Evolutionary conservation across 129 eudicot genomes (phyloP).

Genomic region (Silybum marianum): DNA sequence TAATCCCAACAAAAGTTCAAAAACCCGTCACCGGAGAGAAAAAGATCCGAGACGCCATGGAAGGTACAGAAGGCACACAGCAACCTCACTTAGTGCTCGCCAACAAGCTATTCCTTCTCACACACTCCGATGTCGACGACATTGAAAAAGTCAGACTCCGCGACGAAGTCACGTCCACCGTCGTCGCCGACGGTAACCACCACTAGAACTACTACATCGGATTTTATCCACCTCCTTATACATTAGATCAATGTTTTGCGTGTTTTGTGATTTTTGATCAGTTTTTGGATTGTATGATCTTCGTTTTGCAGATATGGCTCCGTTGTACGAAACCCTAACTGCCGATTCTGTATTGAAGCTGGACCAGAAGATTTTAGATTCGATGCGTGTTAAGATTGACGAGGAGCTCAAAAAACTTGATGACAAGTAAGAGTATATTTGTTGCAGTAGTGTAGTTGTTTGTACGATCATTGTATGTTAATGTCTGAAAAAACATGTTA

Average conservation of each 20-base stretch:
- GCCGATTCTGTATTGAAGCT: slow-evolving; percentile 36
- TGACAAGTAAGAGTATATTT: slow-evolving; percentile 52
- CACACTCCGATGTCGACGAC: slow-evolving; percentile 72
- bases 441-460: background rate
- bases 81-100: slow-evolving; percentile 80
- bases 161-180: slow-evolving; percentile 63
- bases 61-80: slow-evolving; percentile 68
- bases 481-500: background rate
- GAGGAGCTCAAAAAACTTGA: slow-evolving; percentile 62
- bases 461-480: background rate
- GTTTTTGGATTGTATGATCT: background rate
- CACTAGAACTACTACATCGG: background rate
- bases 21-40: background rate
- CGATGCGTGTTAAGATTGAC: slow-evolving; percentile 56
- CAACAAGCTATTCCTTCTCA: slow-evolving; percentile 74
- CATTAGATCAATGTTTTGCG: background rate
- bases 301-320: slow-evolving; percentile 51
- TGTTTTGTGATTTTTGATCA: background rate
- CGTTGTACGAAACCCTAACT: slow-evolving; percentile 57
- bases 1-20: background rate
- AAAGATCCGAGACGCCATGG: slow-evolving; percentile 41
- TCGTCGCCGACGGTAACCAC: slow-evolving; percentile 59
- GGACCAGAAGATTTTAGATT: slow-evolving; percentile 61
- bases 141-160: slow-evolving; percentile 87
- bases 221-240: background rate